A percentile compares a stretch with the other conserved stretches of the same genome.
These are phyloP conservation scores for Gymnopus androsaceus DNA, from an alignment of 1,284 basidiomycete species.

Conservation along the genomic window DNA sequence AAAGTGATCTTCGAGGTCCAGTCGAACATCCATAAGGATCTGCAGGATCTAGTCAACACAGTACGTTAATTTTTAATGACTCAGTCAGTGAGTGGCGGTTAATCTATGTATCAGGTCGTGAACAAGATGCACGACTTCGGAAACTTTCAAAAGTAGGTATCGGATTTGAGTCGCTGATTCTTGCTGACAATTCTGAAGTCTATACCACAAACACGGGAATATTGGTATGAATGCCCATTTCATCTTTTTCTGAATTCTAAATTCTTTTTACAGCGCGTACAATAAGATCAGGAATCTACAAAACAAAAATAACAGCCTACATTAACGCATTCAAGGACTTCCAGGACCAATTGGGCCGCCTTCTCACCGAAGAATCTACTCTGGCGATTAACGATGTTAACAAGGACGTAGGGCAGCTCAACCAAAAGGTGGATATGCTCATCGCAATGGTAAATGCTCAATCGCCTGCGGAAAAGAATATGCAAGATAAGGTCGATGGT, in stretches of 20 bases:
- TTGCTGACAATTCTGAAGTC: constrained; percentile 15
- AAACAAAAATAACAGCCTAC: constrained; percentile 24
- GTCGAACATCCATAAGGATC: constrained; percentile 10
- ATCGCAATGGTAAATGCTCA: constrained; percentile 14
- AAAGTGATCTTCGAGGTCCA: constrained; percentile 19
- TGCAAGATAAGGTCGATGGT: constrained; percentile 18
- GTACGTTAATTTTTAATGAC: constrained; percentile 3
- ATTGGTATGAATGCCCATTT: constrained; percentile 18
- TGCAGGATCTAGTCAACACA: constrained; percentile 18
- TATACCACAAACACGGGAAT: constrained; percentile 28
- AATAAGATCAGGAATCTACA: constrained; percentile 25
- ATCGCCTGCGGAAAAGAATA: constrained; percentile 22
- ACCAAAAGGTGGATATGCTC: constrained; percentile 20
- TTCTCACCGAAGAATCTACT: constrained; percentile 24
- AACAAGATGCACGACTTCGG: constrained; percentile 25
- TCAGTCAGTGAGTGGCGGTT: background rate
- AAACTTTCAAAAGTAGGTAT: constrained; percentile 27
- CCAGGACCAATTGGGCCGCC: constrained; percentile 21
- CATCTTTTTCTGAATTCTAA: background rate
- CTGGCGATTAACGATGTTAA: constrained; percentile 21
- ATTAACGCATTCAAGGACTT: constrained; percentile 21
- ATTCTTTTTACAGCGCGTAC: constrained; percentile 20
- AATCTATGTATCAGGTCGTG: constrained; percentile 12
- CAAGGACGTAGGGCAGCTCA: constrained; percentile 13
- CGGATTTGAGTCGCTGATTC: background rate